Evolutionary conservation across 176 grass and related monocot genomes (phyloP), one percentile per base, ranked within the genome.

Genomic region (Aegilops bicornis): DNA sequence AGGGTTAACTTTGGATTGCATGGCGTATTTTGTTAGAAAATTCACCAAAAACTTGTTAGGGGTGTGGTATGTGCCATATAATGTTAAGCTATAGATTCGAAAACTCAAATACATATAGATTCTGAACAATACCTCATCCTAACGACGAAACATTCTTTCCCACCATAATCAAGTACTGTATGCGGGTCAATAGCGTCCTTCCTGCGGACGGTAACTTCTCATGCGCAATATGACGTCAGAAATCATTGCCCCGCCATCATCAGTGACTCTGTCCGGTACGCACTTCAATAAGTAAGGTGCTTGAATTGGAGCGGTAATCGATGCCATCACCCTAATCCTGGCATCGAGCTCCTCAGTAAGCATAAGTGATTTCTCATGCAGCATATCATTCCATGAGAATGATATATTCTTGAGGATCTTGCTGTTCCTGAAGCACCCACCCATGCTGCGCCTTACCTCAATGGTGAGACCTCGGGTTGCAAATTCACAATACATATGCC

Each of bases 221-320:
- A 89, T 95, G 73, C 84, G 86, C 76, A 98, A 83, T 90, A 98
- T 88, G 73, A 98, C 91, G 79, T 98, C 96, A 87, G 91, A 98
- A 92, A 98, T 86, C 93, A 98, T 98, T 27, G 93, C 93, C 43
- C 96, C 96, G 16, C 89, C 45, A 64, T 98, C 93, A 92, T 98
- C 96, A 72, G 96, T 98, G 45, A 98, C 93, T 82, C 79, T 86
- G 88, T 98, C 96, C 52, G 96, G 88, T 67, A 98, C 93, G 78
- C 91, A 98, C 84, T 98, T 98, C 61, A 98, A 69, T 59, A 98
- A 71, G 82, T 95, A 98, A 16, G 93, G 86, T 29, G 93, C 96
- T 83, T 95, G 96, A 89, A 95, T 54, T 72, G 96, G 96, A 39
- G 93, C 90, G 58, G 91, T 98, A 43, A 93, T 87, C 19, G 96